phyloP scores from a whole-genome alignment of 768 basidiomycete genomes.

The Sistotremastrum suecicum region DNA sequence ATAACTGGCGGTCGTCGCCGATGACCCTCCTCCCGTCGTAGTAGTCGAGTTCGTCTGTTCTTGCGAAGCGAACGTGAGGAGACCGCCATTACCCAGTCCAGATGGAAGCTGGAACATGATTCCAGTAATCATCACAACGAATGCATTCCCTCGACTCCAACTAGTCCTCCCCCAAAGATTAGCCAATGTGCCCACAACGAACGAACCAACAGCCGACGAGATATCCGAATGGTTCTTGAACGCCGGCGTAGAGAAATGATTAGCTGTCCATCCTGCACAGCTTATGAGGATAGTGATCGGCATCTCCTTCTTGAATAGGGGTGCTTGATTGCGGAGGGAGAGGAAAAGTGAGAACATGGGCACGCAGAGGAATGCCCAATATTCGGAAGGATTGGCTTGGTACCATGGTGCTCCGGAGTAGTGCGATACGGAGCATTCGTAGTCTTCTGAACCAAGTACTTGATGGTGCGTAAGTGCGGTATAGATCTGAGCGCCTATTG shows the following conservation, averaged over 20 bases:
- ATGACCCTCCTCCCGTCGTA: conserved; percentile 9
- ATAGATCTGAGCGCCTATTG: conserved; percentile 64
- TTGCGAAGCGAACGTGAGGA: conserved; percentile 53
- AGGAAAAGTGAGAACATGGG: conserved; percentile 56
- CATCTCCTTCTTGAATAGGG: conserved; percentile 41
- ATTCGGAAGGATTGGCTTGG: conserved; percentile 49
- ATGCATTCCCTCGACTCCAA: conserved; percentile 38
- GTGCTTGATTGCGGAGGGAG: conserved; percentile 51
- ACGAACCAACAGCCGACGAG: conserved; percentile 57
- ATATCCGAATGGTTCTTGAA: conserved; percentile 64
- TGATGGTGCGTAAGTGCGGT: conserved; percentile 33
- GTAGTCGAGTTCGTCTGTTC: conserved; percentile 34
- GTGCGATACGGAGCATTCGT: conserved; percentile 45
- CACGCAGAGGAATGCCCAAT: conserved; percentile 65
- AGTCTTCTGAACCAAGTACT: conserved; percentile 41
- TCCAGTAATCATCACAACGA: conserved; percentile 75
- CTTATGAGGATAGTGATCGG: conserved; percentile 43
- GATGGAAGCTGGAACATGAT: conserved; percentile 79
- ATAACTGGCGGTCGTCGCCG: conserved; percentile 32
- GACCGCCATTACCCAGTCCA: conserved; percentile 66
- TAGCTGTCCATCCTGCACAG: conserved; percentile 64
- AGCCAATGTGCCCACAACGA: background rate
- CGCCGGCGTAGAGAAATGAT: conserved; percentile 49
- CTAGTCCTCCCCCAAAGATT: background rate
- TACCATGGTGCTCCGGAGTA: conserved; percentile 54